A percentile compares a stretch with the other conserved stretches of the same genome.
Evolutionary conservation across 1,139 yeast genomes (phyloP).

Genomic region (Casaregolazyma suthepensis): DNA sequence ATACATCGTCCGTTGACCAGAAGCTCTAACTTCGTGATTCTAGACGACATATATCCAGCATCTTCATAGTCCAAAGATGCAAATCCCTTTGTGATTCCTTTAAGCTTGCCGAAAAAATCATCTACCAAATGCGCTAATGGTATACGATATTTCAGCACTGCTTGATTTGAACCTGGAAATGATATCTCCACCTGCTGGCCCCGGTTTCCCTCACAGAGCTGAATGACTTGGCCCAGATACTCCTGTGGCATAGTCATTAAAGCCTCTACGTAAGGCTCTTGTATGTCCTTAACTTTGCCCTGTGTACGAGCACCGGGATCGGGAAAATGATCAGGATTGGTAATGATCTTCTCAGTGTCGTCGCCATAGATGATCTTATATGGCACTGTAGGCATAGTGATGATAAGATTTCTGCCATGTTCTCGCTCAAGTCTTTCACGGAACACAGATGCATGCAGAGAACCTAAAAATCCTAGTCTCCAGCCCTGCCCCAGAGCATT

Average conservation of each 20-base stretch:
- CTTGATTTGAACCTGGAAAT: conserved; percentile 76
- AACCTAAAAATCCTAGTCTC: conserved; percentile 92
- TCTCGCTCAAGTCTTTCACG: conserved; percentile 87
- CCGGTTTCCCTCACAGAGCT: conserved; percentile 75
- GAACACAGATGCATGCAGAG: conserved; percentile 91
- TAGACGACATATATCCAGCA: conserved; percentile 74
- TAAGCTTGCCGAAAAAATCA: conserved; percentile 88
- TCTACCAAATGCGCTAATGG: conserved; percentile 90
- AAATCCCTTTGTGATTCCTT: conserved; percentile 85
- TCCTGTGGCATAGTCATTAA: conserved; percentile 89
- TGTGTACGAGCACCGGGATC: conserved; percentile 34
- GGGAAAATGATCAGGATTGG: conserved; percentile 93
- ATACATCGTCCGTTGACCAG: conserved; percentile 85
- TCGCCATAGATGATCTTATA: conserved; percentile 61
- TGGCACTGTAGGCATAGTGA: conserved; percentile 96
- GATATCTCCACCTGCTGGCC: conserved; percentile 79
- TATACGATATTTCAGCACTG: conserved; percentile 65
- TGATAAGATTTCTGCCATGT: conserved; percentile 85
- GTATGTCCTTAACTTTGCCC: conserved; percentile 50
- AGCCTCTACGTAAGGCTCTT: conserved; percentile 90
- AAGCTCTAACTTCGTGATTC: conserved; percentile 80
- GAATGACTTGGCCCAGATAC: conserved; percentile 79
- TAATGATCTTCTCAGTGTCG: conserved; percentile 59
- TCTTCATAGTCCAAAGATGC: conserved; percentile 95
- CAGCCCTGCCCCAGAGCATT: conserved; percentile 96